Conservation (phyloP, 345 rosid species). For the Salix purpurea region DNA sequence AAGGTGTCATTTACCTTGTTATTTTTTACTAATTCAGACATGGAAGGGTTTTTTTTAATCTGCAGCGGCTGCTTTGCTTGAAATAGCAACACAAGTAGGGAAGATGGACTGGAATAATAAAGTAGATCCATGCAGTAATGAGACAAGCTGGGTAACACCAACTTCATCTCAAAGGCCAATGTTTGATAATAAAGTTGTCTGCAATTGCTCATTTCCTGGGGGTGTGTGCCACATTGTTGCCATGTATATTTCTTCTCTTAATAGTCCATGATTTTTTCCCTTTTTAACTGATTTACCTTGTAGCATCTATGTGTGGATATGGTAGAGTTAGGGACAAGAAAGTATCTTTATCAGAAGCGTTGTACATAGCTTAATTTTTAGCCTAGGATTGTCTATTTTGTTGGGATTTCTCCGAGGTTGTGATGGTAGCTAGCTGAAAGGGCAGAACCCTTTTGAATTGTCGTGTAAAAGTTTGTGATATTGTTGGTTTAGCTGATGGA, state of each 20-base stretch:
- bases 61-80: neutral
- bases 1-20: neutral
- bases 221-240: neutral
- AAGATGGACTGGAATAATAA: slow-evolving; percentile 6
- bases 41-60: neutral
- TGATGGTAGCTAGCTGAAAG: neutral
- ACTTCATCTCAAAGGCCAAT: neutral
- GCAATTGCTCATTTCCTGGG: neutral
- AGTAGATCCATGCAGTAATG: neutral
- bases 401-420: neutral
- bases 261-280: neutral
- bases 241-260: neutral
- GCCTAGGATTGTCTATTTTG: neutral
- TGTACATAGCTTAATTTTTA: too few relatives aligned
- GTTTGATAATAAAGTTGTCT: neutral
- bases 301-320: neutral
- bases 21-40: neutral
- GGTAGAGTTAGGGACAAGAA: neutral
- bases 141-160: slow-evolving; percentile 10
- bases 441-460: neutral
- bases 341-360: neutral
- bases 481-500: neutral
- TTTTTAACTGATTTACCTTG: neutral
- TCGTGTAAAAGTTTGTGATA: neutral
- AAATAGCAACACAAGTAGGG: slow-evolving; percentile 7